Evolutionary conservation across 106 monocot species (phyloP), one percentile per base, ranked within the genome.

Genomic region (Apostasia ramifera): DNA sequence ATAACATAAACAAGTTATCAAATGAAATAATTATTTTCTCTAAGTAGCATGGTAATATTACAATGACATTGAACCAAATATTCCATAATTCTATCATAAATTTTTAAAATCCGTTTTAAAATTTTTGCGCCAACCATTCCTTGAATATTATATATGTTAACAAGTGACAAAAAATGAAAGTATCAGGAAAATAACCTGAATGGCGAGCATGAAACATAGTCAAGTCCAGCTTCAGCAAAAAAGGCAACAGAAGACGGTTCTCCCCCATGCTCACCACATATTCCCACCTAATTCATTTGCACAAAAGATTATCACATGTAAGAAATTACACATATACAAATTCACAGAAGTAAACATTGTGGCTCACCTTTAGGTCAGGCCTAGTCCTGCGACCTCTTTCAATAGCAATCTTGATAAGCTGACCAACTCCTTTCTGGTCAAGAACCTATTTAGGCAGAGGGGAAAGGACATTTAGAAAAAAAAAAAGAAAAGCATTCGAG

Each of bases 121-220:
- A 26, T 26, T 26, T 26, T 26, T 26, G 26, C 26, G 26, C 26
- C 26, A 26, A 26, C 26, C 26, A 26, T 26, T 26, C n/a, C n/a
- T n/a, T n/a, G n/a, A n/a, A n/a, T n/a, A n/a, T n/a, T n/a, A n/a
- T n/a, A n/a, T n/a, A n/a, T n/a, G n/a, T 58, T 5, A 7, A 4
- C 1, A 58, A 59, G 6, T 45, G 1, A 11, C 12, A 45, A 5
- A n/a, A 44, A 6, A 59, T 61, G 8, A 12, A 57, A 6, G 39
- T 40, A 60, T 41, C 8, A 61, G 37, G 11, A 61, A 61, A 13
- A 12, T 62, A 4, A 95, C 91, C 91, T 95, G 82, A 95, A 95
- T 44, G 95, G 89, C 5, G 95, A 95, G 61, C 95, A 92, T 57
- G 95, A 95, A 59, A 95, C 95, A 55, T 95, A 95, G 72, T 95